Evolutionary conservation across 192 early-diverging fungal genomes (phyloP), one percentile per base, ranked within the genome.

Genomic region (Neocallimastix lanati): DNA sequence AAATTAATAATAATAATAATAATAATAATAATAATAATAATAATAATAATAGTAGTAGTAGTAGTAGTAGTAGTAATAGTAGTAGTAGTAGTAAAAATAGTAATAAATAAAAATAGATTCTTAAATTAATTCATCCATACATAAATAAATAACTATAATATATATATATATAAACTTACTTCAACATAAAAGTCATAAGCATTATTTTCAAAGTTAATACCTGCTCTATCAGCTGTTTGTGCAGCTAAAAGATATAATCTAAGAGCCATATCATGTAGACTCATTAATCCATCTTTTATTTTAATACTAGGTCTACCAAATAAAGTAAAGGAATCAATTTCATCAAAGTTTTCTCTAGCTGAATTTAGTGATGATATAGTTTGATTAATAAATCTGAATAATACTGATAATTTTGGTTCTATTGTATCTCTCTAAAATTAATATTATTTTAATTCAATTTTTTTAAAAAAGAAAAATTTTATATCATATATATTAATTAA

Each of bases 171-270:
- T 77, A 76, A 3, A 67, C 36, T 35, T 80, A 86, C 87, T 78
- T 97, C 92, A 12, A 96, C 96, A 84, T 98, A 91, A 85, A 98
- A 96, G 84, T 99, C 98, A 85, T 98, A 99, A 14, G 91, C 90
- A n/a, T 95, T 87, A 80, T 98, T 97, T 82, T 98, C 96, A 82
- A 95, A 91, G 12, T 37, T 37, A 13, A 37, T 37, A 13, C 93
- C 90, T 21, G 90, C 88, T 83, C 95, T 93, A 79, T 95, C 92
- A 15, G 96, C 95, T 25, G 90, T 89, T 79, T 94, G 90, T 0
- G 95, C 98, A 4, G 93, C 93, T 82, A 94, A 83, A 81, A 99
- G 84, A 82, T 92, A 96, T 80, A 98, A 83, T 37, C 94, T 90
- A 78, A 99, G 83, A n/a, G 88, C 84, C 78, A 91, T 84, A 67